Evolutionary conservation across 2,329 filamentous ascomycete genomes (phyloP).

Genomic region (Colletotrichum navitas): DNA sequence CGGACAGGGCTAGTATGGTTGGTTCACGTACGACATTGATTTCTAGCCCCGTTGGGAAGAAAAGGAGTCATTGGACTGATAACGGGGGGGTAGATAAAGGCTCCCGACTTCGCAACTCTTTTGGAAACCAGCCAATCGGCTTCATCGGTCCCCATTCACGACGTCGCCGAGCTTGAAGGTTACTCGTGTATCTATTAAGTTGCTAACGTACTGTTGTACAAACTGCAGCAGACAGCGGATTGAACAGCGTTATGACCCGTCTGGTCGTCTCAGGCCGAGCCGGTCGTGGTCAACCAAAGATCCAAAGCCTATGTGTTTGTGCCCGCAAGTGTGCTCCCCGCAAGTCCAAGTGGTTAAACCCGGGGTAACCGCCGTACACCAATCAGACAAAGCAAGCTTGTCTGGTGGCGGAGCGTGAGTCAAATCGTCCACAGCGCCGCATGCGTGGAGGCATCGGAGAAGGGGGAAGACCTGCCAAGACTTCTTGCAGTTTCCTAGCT

Average conservation of each 20-base stretch:
- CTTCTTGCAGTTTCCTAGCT: neutral
- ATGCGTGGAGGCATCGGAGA: neutral
- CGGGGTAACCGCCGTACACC: neutral
- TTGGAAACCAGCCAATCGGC: neutral
- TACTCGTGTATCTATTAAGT: conserved; percentile 19
- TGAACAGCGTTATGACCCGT: neutral
- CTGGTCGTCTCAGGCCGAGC: neutral
- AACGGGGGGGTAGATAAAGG: neutral
- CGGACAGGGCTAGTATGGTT: neutral
- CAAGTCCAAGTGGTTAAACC: neutral
- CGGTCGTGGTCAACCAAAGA: neutral
- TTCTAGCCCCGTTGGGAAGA: neutral
- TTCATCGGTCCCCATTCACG: neutral
- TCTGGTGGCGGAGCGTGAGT: neutral
- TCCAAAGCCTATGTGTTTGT: neutral
- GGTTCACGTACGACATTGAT: neutral
- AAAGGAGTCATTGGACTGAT: neutral
- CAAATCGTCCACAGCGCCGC: neutral
- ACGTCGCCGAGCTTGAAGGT: neutral
- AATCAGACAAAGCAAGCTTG: neutral
- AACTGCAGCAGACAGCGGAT: neutral
- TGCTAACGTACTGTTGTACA: conserved; percentile 32
- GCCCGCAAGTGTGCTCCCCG: neutral
- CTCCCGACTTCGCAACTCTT: neutral
- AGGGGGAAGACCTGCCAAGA: conserved; percentile 7